Evolutionary conservation across 306 rosid genomes (phyloP).

Genomic region (Vigna mungo): DNA sequence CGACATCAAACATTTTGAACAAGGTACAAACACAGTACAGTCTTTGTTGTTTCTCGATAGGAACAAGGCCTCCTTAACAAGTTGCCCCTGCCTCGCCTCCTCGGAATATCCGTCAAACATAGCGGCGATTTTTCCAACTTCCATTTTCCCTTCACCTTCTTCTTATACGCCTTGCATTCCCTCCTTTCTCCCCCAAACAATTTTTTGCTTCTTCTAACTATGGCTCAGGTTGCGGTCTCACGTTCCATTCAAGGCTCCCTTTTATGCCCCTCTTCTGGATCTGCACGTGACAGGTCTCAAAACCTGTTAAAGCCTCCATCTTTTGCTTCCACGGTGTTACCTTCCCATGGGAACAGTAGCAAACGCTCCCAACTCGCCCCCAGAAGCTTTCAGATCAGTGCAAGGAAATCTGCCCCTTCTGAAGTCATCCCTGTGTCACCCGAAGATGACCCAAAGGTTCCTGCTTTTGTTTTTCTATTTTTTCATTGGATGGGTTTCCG

Average conservation of each 20-base stretch:
- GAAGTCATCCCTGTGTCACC: slow-evolving; percentile 82
- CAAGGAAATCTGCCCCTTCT: slow-evolving; percentile 61
- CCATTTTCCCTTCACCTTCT: slow-evolving; percentile 10
- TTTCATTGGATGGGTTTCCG: background rate
- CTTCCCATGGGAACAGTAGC: slow-evolving; percentile 42
- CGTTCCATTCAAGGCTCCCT: slow-evolving; percentile 72
- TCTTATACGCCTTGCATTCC: background rate
- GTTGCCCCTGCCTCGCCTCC: slow-evolving; percentile 29
- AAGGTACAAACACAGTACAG: background rate
- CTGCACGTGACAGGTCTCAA: slow-evolving; percentile 53
- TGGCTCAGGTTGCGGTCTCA: slow-evolving; percentile 86
- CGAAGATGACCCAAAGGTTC: slow-evolving; percentile 74
- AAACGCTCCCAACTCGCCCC: slow-evolving; percentile 37
- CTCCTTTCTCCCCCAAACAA: background rate
- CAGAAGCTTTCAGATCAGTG: slow-evolving; percentile 51
- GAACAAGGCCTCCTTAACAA: slow-evolving; percentile 55
- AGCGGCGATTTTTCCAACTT: slow-evolving; percentile 58
- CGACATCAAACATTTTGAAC: background rate
- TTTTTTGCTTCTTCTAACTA: slow-evolving; percentile 38
- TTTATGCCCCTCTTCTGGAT: slow-evolving; percentile 61
- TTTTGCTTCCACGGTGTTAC: slow-evolving; percentile 51
- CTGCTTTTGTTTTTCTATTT: slow-evolving; percentile 16
- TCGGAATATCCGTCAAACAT: slow-evolving; percentile 65
- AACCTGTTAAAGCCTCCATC: slow-evolving; percentile 58
- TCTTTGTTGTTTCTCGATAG: slow-evolving; percentile 57